Evolutionary conservation across 371 early-diverging fungal species (phyloP), one percentile per base, ranked within the genome.

Genomic region (Syncephalastrum sp.): DNA sequence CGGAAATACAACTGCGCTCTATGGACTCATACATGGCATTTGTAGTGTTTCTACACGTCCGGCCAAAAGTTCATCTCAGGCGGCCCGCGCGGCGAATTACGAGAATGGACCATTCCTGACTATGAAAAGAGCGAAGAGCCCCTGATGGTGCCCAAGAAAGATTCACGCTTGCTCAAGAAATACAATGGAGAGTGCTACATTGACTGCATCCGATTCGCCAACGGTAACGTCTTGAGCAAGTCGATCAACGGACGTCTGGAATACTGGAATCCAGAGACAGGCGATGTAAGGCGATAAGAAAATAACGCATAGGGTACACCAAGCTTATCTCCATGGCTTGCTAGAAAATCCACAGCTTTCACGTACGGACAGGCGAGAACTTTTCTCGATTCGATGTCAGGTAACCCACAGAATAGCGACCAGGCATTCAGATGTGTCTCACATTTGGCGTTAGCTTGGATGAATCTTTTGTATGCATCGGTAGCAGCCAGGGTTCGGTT

Each of bases 181-280:
- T 50, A 72, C 17, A 69, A 79, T 47, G 73, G 75, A 10, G 77
- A 69, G 41, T 69, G 53, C 42, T 67, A 66, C 53, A 76, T 79
- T 17, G 89, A 89, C 61, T 86, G 83, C 53, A 81, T 89, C 49
- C 79, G 84, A 33, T 87, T 81, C 68, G 87, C 83, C 12, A 83
- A 83, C 43, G 79, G 74, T 14, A 77, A 79, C 57, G 74, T 91
- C 1, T 51, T 93, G 4, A 78, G 84, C 29, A 93, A 92, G 57
- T 91, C 89, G 29, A 77, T 77, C 27, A 82, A 88, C 59, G 92
- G 92, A 15, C 82, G 84, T 45, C 68, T 93, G 33, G 90, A 90
- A 52, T 82, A 86, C 59, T 89, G 90, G 89, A 80, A 90, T 60
- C 60, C 82, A 15, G 74, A 74, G 2, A 65, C 82, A 10, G 64